phyloP scores from a whole-genome alignment of 1,284 basidiomycete genomes.

The Ustilago crameri region DNA sequence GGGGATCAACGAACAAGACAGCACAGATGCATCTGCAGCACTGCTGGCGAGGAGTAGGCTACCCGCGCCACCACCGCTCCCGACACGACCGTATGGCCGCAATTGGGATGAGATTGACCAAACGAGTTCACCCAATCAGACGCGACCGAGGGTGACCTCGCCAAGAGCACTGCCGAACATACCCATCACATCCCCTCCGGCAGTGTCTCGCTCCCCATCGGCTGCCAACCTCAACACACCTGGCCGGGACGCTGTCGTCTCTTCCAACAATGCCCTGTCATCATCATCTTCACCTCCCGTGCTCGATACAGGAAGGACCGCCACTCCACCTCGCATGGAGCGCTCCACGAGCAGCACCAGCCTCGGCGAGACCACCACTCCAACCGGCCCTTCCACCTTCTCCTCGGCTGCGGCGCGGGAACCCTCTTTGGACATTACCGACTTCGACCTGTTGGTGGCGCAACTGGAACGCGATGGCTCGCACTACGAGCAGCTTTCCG shows the following conservation, averaged over 20 bases:
- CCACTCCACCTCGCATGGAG: background rate
- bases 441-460: slow-evolving; percentile 64
- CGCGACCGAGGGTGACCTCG: background rate
- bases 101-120: slow-evolving; percentile 7
- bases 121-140: background rate
- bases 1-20: slow-evolving; percentile 10
- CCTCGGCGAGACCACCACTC: background rate
- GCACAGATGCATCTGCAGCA: background rate
- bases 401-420: background rate
- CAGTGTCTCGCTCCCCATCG: background rate
- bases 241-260: background rate
- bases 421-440: slow-evolving; percentile 50
- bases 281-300: background rate
- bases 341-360: background rate
- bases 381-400: background rate
- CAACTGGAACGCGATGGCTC: slow-evolving; percentile 46
- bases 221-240: too few relatives aligned
- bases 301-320: background rate
- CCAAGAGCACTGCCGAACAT: background rate
- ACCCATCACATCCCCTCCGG: background rate
- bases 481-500: slow-evolving; percentile 71
- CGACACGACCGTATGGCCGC: slow-evolving; percentile 17
- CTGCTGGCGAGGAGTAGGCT: slow-evolving; percentile 1
- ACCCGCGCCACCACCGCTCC: slow-evolving; percentile 34
- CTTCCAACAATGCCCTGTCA: background rate